Percentiles rank a stretch among this genome's conserved stretches.
Conservation (phyloP, 306 rosid genomes). For the Cajanus cajan region DNA sequence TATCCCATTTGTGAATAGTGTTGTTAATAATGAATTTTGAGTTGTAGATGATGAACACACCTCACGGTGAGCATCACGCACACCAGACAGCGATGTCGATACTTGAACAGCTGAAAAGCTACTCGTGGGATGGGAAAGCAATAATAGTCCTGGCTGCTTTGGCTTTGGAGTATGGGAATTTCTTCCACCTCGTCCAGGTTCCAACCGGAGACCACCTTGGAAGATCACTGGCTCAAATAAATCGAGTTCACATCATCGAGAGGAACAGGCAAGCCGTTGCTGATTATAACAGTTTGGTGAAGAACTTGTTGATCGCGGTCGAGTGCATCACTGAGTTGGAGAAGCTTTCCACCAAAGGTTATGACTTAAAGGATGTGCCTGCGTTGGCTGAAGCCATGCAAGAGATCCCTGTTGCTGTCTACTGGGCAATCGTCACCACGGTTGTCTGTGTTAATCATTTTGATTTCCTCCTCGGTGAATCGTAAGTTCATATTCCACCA, state of each 20-base stretch:
- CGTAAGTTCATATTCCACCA: constrained; percentile 19
- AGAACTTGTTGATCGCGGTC: constrained; percentile 40
- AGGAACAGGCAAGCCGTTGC: constrained; percentile 28
- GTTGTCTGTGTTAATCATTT: constrained; percentile 33
- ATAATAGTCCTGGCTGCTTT: constrained; percentile 44
- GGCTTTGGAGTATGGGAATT: constrained; percentile 39
- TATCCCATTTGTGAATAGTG: no score
- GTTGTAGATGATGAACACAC: constrained; percentile 38
- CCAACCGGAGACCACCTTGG: constrained; percentile 38
- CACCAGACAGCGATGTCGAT: constrained; percentile 40
- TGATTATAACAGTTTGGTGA: constrained; percentile 31
- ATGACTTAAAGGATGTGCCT: constrained; percentile 37
- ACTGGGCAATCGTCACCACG: constrained; percentile 47
- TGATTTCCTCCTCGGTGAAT: constrained; percentile 30
- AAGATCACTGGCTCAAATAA: constrained; percentile 38
- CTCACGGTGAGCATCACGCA: constrained; percentile 35
- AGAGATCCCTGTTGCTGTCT: constrained; percentile 44
- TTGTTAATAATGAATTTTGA: neutral
- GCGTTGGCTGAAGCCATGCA: constrained; percentile 35
- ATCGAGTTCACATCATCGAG: constrained; percentile 26
- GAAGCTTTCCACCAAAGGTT: constrained; percentile 42
- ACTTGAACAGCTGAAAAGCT: constrained; percentile 38
- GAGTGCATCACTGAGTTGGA: constrained; percentile 56
- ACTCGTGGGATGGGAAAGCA: constrained; percentile 72
- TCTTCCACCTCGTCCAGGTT: constrained; percentile 36